Evolutionary conservation across 352 stramenopile genomes (phyloP), one percentile per base, ranked within the genome.

Genomic region (Pythium sp.): DNA sequence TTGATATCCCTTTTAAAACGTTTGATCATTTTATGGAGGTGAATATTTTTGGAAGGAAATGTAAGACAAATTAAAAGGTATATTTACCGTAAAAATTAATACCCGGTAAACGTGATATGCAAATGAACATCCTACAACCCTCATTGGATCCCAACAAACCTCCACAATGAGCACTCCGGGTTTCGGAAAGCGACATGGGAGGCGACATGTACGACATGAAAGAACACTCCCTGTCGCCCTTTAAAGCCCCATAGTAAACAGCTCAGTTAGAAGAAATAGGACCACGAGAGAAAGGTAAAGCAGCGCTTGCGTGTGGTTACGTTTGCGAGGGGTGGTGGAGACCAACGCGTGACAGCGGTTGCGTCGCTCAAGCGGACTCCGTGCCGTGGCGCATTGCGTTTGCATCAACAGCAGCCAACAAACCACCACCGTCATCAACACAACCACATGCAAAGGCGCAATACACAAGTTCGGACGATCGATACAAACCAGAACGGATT

Each of bases 401-500:
- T 46, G 38, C 38, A 32, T 41, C 36, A 64, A 28, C 15, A 15
- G 18, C 26, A 64, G 5, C 38, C 53, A 28, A 15, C 36, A 43
- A 38, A 11, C 41, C 7, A 56, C 36, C n/a, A n/a, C n/a, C n/a
- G n/a, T n/a, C n/a, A n/a, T n/a, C 36, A 64, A 12, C 5, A 36
- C 38, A 24, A 28, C 15, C 55, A 38, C 14, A 53, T 7, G 14
- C 53, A 34, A 57, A 57, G 20, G 22, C 51, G 9, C 34, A 46
- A 32, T 65, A 34, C 22, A 57, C 18, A 20, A 51, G 34, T n/a
- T 59, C 34, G 34, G 7, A 41, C n/a, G n/a, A 36, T 18, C 18
- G 5, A 46, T 60, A 60, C 55, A 60, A 58, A 65, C 47, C 54
- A 59, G 54, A 59, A 41, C 12, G 54, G 28, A 26, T 41, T 26